Evolutionary conservation across 2,329 filamentous ascomycete species (phyloP).

Genomic region (Bipolaris sorokiniana): DNA sequence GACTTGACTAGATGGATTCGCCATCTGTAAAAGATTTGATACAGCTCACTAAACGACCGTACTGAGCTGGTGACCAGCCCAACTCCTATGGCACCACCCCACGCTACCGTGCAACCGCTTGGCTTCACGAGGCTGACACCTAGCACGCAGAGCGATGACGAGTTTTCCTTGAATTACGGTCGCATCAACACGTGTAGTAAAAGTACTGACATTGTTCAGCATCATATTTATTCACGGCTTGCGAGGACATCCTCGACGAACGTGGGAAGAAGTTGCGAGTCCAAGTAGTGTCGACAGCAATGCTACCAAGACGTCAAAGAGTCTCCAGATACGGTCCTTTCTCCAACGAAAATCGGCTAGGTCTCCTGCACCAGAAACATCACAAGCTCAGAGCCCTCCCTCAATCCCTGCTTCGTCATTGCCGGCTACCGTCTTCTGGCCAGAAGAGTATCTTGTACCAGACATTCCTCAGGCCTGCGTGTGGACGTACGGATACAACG

Average conservation of each 20-base stretch:
- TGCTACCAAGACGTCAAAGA: slow-evolving; percentile 5
- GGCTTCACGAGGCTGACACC: slow-evolving; percentile 5
- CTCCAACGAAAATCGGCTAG: slow-evolving; percentile 10
- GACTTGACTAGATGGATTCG: background rate
- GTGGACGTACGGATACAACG: slow-evolving; percentile 54
- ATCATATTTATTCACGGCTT: slow-evolving; percentile 15
- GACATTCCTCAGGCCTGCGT: slow-evolving; percentile 48
- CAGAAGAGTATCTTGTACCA: slow-evolving; percentile 44
- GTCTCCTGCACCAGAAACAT: slow-evolving; percentile 3
- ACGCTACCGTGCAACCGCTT: background rate
- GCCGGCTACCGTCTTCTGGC: slow-evolving; percentile 38
- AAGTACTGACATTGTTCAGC: background rate
- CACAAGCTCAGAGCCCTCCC: slow-evolving; percentile 6
- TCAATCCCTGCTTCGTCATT: background rate
- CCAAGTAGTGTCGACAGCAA: background rate
- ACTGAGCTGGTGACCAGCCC: background rate
- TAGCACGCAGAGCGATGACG: background rate
- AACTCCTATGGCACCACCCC: background rate
- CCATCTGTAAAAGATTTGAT: background rate
- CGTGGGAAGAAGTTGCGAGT: slow-evolving; percentile 8
- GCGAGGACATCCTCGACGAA: slow-evolving; percentile 10
- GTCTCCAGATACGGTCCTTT: background rate
- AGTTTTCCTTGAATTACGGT: slow-evolving; percentile 1
- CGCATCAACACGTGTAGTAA: background rate
- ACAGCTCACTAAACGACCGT: background rate